A percentile compares a stretch with the other conserved stretches of the same genome.
Conservation (phyloP, 345 rosid species). For the Alliaria petiolata region DNA sequence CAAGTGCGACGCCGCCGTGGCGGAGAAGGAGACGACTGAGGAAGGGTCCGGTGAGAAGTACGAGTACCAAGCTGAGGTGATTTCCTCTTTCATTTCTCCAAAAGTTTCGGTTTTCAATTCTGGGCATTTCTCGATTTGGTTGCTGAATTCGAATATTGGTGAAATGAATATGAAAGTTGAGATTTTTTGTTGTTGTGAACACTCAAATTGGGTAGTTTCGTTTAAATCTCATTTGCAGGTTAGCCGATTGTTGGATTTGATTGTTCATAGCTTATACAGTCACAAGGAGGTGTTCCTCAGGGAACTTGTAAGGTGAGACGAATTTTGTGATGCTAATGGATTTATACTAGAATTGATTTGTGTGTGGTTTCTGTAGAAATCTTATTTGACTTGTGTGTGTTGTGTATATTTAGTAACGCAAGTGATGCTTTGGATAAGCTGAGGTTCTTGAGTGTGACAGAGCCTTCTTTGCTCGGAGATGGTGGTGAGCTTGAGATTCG, state of each 20-base stretch:
- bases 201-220: background rate
- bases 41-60: constrained; percentile 83
- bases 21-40: constrained; percentile 74
- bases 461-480: constrained; percentile 85
- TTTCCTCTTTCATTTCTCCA: no score
- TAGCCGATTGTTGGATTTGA: constrained; percentile 75
- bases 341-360: no score
- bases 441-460: constrained; percentile 92
- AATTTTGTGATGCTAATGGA: no score
- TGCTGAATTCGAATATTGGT: no score
- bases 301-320: constrained; percentile 84
- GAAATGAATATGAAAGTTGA: no score
- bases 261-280: constrained; percentile 79
- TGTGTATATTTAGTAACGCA: constrained; percentile 61
- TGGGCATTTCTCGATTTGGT: background rate
- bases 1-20: constrained; percentile 74
- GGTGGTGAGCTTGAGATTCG: constrained; percentile 87
- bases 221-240: constrained; percentile 54
- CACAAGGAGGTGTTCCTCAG: constrained; percentile 85
- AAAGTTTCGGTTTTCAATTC: background rate
- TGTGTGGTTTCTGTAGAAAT: no score
- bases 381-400: no score
- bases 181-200: background rate
- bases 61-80: constrained; percentile 99
- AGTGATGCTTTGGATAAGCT: constrained; percentile 99